Base-by-base conservation (phyloP, 495 filamentous ascomycete genomes). In the Alectoria sarmentosa region DNA sequence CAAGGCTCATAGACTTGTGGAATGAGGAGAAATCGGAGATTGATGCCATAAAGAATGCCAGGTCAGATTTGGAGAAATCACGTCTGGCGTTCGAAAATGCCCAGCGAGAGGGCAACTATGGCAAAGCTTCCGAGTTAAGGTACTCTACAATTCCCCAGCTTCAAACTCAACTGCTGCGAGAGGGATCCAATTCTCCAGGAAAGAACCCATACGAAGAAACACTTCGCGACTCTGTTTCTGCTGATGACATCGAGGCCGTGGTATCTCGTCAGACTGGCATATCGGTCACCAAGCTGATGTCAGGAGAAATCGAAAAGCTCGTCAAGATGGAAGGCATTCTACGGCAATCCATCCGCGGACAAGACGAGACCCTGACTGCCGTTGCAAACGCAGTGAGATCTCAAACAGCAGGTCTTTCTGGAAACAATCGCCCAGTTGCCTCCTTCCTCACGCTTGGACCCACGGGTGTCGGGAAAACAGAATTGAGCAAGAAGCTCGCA, bases 361-460 rank as follows among this genome's bases (percentile, higher is more conserved):
- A 98, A 73, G 93, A 98, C 69, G 92, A 97, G 71, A 94, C 94
- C 8, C 82, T 98, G 14, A 86, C 85, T 57, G 90, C 93, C 26
- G 93, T 97, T 26, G 85, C 93, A 44, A 91, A 98, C 72, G 93
- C 94, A 13, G 92, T 98, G 23, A 83, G 94, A 26, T 90, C 96
- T 85, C 94, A 98, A 73, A 81, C 94, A 62, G 94, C 94, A 32
- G 94, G 94, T 13, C 81, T 98, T 38, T 92, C 87, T 67, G 90
- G 90, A 30, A 91, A 96, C 66, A 95, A 96, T 70, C 85, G 93
- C 2, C 93, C 94, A 1, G 78, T 96, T 13, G 94, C 93, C 3
- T 91, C 87, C 9, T 98, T 98, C 82, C 96, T 98, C 88, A 97
- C 98, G 80, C 82, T 98, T 23, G 94, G 94, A 0, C 94, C 94